These are phyloP conservation scores for Pseudognaphalium luteoalbum DNA, from an alignment of 129 eudicot species.

Conservation along the genomic window DNA sequence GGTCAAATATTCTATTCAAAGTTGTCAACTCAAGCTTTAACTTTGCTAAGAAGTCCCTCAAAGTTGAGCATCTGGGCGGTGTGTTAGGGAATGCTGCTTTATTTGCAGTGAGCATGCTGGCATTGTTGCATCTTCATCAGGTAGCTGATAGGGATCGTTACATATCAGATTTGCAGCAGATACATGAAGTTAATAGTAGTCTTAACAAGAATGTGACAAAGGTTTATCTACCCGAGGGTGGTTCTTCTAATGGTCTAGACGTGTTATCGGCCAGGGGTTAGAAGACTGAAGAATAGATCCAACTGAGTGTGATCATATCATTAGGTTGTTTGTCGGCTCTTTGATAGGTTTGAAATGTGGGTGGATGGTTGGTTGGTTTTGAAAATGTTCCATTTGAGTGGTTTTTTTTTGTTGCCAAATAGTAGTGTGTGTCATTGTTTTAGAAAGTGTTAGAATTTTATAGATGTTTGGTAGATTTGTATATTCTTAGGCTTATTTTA, in stretches of 20 bases:
- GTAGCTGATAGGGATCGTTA: conserved; percentile 40
- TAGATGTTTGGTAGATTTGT: conserved; percentile 20
- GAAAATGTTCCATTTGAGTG: not conserved
- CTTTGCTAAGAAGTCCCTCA: conserved; percentile 56
- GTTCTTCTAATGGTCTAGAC: conserved; percentile 58
- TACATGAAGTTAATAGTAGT: conserved; percentile 32
- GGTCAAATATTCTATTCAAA: conserved; percentile 51
- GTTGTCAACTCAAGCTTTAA: conserved; percentile 48
- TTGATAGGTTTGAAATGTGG: not conserved
- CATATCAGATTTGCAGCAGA: conserved; percentile 38
- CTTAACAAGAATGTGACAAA: conserved; percentile 41
- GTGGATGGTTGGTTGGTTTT: not conserved
- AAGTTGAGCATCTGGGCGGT: conserved; percentile 55
- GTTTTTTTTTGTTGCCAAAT: conserved; percentile 1
- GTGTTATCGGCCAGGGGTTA: conserved; percentile 81
- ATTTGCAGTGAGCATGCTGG: conserved; percentile 84
- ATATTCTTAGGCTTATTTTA: conserved; percentile 31
- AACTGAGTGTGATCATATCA: not conserved
- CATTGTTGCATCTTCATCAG: conserved; percentile 70
- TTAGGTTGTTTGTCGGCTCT: not conserved
- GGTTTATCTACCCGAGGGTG: conserved; percentile 35
- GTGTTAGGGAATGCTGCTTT: conserved; percentile 80
- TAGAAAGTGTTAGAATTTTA: conserved; percentile 10
- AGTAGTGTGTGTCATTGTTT: conserved; percentile 9
- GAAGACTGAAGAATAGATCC: not conserved